Percentiles rank a stretch among this genome's conserved stretches.
These are phyloP conservation scores for Lomentospora prolificans DNA, from an alignment of 2,329 filamentous ascomycete species.

Conservation along the genomic window DNA sequence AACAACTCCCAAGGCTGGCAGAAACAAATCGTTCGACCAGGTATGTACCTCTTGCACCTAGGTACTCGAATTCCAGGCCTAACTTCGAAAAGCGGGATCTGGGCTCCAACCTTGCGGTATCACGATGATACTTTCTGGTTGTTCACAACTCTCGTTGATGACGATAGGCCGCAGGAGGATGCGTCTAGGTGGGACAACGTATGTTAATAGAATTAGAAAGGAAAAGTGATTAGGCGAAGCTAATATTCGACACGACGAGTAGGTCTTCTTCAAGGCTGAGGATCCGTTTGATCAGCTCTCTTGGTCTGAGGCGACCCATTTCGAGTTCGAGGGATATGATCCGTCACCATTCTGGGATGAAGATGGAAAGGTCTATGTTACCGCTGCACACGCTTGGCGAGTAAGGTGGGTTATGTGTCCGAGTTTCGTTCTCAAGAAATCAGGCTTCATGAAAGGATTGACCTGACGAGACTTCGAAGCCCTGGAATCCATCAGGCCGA, in stretches of 20 bases:
- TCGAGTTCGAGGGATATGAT: slow-evolving; percentile 15
- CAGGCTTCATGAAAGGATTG: background rate
- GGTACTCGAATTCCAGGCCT: background rate
- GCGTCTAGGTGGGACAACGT: slow-evolving; percentile 22
- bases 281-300: slow-evolving; percentile 26
- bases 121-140: slow-evolving; percentile 33
- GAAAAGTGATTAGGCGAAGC: background rate
- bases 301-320: slow-evolving; percentile 26
- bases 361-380: slow-evolving; percentile 22
- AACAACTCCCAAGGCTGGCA: slow-evolving; percentile 28
- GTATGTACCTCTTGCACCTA: slow-evolving; percentile 15
- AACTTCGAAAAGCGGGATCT: slow-evolving; percentile 28
- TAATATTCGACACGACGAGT: background rate
- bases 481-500: slow-evolving; percentile 16
- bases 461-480: slow-evolving; percentile 10
- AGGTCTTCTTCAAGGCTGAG: slow-evolving; percentile 26
- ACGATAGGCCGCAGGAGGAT: slow-evolving; percentile 20
- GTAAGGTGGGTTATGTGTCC: background rate
- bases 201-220: slow-evolving; percentile 7
- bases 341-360: slow-evolving; percentile 15
- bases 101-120: slow-evolving; percentile 35
- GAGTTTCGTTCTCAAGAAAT: too few species aligned
- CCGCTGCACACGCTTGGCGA: slow-evolving; percentile 21
- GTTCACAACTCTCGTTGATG: slow-evolving; percentile 29
- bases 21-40: slow-evolving; percentile 11